A percentile compares a stretch with the other conserved stretches of the same genome.
These are phyloP conservation scores for Beauveria sp. DNA, from an alignment of 2,329 filamentous ascomycete species.

Conservation along the genomic window DNA sequence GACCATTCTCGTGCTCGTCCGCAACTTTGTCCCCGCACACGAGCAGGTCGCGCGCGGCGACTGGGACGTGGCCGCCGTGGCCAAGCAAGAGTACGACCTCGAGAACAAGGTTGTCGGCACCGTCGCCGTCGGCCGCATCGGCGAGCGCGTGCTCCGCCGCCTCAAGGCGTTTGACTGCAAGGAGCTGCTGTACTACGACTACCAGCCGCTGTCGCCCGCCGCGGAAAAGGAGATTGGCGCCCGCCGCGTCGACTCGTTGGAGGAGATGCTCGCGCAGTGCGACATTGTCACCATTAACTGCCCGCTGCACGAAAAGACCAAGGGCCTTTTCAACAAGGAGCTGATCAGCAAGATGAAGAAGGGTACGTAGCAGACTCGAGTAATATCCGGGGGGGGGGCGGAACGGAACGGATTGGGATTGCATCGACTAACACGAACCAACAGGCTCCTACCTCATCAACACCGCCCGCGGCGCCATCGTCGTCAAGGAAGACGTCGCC, in stretches of 20 bases:
- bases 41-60: slow-evolving; percentile 84
- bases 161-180: slow-evolving; percentile 99
- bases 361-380: slow-evolving; percentile 43
- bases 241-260: slow-evolving; percentile 77
- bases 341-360: slow-evolving; percentile 99
- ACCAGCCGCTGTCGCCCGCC: slow-evolving; percentile 85
- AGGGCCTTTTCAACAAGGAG: slow-evolving; percentile 96
- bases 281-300: slow-evolving; percentile 99
- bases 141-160: slow-evolving; percentile 91
- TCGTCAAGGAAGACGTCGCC: slow-evolving; percentile 98
- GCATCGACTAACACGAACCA: neutral
- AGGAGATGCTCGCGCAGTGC: slow-evolving; percentile 91
- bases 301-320: slow-evolving; percentile 96
- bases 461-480: slow-evolving; percentile 96
- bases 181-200: slow-evolving; percentile 98
- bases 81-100: slow-evolving; percentile 97
- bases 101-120: slow-evolving; percentile 97
- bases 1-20: slow-evolving; percentile 92
- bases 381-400: no score
- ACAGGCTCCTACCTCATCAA: slow-evolving; percentile 91
- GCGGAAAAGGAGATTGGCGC: slow-evolving; percentile 93
- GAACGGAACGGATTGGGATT: no score
- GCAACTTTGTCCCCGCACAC: slow-evolving; percentile 97
- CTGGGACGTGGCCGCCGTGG: slow-evolving; percentile 91
- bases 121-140: slow-evolving; percentile 94